These are phyloP conservation scores for Chrysosphaeria jannelii DNA, from an alignment of 2,329 filamentous ascomycete genomes.

Conservation along the genomic window DNA sequence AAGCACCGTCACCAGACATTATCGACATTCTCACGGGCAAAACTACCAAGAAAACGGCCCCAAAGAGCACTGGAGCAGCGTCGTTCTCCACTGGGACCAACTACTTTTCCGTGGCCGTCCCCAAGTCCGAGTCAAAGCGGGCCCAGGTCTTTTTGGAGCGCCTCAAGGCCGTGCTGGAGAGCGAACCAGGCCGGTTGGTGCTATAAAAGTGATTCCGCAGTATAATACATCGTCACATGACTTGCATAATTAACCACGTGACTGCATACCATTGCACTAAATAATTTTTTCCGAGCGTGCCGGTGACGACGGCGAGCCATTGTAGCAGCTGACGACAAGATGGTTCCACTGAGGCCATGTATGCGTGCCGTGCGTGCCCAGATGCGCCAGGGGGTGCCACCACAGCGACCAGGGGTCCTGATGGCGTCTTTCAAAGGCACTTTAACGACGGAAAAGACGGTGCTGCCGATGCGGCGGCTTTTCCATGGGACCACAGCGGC, in stretches of 20 bases:
- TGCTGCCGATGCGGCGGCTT: neutral
- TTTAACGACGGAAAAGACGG: neutral
- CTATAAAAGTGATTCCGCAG: too few species aligned
- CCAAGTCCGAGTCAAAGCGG: constrained; percentile 51
- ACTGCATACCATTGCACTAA: too few species aligned
- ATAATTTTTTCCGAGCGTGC: too few species aligned
- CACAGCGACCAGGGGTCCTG: neutral
- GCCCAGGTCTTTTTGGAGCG: constrained; percentile 60
- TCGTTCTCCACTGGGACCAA: constrained; percentile 30
- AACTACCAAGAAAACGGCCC: too few species aligned
- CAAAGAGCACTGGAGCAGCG: constrained; percentile 9
- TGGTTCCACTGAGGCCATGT: too few species aligned
- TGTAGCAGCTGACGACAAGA: too few species aligned
- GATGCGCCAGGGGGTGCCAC: neutral
- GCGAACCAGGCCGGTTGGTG: constrained; percentile 48
- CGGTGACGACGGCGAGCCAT: too few species aligned
- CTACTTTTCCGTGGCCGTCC: constrained; percentile 55
- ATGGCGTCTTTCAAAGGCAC: too few species aligned
- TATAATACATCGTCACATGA: too few species aligned
- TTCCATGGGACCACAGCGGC: constrained; percentile 2
- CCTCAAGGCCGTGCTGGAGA: constrained; percentile 57
- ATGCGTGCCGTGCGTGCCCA: too few species aligned
- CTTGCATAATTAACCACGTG: too few species aligned
- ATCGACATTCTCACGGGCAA: constrained; percentile 31
- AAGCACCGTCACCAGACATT: constrained; percentile 23